phyloP scores from a whole-genome alignment of 148 eudicot genomes.

The Beta vulgaris region DNA sequence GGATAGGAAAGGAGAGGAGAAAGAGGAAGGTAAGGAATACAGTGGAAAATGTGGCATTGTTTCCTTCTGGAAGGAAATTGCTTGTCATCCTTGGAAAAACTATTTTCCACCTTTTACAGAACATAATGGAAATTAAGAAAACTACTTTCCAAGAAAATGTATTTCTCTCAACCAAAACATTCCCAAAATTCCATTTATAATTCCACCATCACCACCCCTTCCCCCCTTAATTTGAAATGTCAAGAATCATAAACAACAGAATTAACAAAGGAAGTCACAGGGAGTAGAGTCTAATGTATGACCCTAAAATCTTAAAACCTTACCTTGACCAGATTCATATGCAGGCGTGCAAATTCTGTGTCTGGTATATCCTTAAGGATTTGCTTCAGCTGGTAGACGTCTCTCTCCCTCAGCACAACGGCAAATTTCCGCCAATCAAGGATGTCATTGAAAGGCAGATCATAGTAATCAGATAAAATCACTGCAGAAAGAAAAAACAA shows the following conservation, averaged over 20 bases:
- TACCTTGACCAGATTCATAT: conserved; percentile 71
- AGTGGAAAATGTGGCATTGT: too few species aligned
- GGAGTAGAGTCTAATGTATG: not conserved
- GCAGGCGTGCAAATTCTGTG: conserved; percentile 53
- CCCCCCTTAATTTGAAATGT: not conserved
- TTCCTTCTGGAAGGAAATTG: too few species aligned
- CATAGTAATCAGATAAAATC: conserved; percentile 69
- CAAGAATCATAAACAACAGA: not conserved
- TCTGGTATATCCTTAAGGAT: conserved; percentile 57
- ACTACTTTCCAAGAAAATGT: too few species aligned
- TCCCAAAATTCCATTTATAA: too few species aligned
- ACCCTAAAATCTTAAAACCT: not conserved
- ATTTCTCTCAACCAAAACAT: too few species aligned
- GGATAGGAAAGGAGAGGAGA: too few species aligned
- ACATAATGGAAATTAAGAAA: too few species aligned
- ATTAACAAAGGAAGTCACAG: not conserved
- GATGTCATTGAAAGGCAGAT: conserved; percentile 70
- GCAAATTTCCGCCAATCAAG: conserved; percentile 67
- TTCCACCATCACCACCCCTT: not conserved
- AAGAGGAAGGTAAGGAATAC: too few species aligned
- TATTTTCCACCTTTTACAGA: too few species aligned
- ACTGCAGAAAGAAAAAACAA: conserved; percentile 37
- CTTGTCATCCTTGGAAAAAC: too few species aligned
- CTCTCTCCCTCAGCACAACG: conserved; percentile 63
- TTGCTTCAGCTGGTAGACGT: conserved; percentile 72